A percentile compares a stretch with the other conserved stretches of the same genome.
phyloP scores from a whole-genome alignment of 495 filamentous ascomycete species.

The Penicillium turbatum region DNA sequence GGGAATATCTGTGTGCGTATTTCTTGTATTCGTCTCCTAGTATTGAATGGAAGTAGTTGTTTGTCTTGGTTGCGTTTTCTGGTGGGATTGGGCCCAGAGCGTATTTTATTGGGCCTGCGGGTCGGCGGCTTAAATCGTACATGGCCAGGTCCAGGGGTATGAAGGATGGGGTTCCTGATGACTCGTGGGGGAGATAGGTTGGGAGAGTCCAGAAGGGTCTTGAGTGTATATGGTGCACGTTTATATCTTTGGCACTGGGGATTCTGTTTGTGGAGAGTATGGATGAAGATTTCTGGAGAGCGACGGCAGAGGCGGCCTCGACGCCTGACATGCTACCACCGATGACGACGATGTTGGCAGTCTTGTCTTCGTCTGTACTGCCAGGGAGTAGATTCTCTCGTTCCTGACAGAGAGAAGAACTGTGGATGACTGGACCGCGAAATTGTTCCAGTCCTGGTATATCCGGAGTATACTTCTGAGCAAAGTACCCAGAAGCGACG shows the following conservation, averaged over 20 bases:
- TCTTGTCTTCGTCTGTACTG: neutral
- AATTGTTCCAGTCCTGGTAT: conserved; percentile 34
- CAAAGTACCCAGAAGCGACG: conserved; percentile 74
- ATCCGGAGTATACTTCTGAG: conserved; percentile 52
- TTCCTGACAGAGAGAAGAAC: conserved; percentile 44
- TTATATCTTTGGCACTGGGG: conserved; percentile 20
- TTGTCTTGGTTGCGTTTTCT: conserved; percentile 48
- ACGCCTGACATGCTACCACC: conserved; percentile 82
- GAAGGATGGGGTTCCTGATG: conserved; percentile 48
- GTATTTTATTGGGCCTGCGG: conserved; percentile 52
- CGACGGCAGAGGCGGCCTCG: conserved; percentile 70
- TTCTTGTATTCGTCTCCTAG: conserved; percentile 60
- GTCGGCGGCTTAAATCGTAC: conserved; percentile 63
- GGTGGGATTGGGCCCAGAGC: conserved; percentile 53
- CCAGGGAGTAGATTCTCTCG: conserved; percentile 17
- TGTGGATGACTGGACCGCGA: conserved; percentile 51
- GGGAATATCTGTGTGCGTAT: conserved; percentile 17
- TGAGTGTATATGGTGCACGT: conserved; percentile 63
- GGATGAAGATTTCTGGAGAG: conserved; percentile 61
- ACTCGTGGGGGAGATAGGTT: conserved; percentile 50
- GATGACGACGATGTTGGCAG: conserved; percentile 55
- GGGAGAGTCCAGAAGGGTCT: conserved; percentile 72
- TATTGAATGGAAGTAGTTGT: conserved; percentile 50
- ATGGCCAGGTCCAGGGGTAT: conserved; percentile 72
- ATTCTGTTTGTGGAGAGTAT: conserved; percentile 39